A percentile compares a stretch with the other conserved stretches of the same genome.
Conservation (phyloP, 805 yeast species). For the Ogataea methanolica region DNA sequence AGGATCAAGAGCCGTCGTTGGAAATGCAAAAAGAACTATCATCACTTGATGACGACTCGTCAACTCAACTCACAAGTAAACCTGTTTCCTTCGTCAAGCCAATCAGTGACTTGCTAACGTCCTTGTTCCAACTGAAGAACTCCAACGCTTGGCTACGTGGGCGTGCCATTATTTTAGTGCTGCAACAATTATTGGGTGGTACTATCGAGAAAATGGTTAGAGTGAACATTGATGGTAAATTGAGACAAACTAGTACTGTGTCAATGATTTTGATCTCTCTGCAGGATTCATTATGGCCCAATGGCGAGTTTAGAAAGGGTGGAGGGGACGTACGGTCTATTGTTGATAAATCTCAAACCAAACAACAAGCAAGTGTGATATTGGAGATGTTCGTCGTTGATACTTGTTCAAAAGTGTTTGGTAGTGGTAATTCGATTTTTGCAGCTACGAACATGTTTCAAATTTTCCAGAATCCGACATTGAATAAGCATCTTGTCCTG, state of each 20-base stretch:
- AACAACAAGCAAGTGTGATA: constrained; percentile 52
- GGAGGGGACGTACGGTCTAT: constrained; percentile 38
- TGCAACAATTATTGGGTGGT: constrained; percentile 84
- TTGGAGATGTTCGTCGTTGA: constrained; percentile 58
- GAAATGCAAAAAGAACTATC: constrained; percentile 55
- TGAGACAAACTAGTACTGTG: constrained; percentile 41
- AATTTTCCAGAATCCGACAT: constrained; percentile 66
- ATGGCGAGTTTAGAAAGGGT: constrained; percentile 44
- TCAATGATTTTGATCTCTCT: constrained; percentile 32
- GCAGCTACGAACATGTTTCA: constrained; percentile 61
- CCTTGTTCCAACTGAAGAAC: constrained; percentile 56
- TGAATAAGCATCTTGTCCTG: constrained; percentile 62
- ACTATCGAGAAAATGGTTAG: constrained; percentile 68
- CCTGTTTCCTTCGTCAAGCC: constrained; percentile 67
- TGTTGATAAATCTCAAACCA: constrained; percentile 47
- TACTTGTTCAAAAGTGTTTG: constrained; percentile 68
- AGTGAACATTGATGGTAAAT: constrained; percentile 34
- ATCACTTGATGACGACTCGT: constrained; percentile 39
- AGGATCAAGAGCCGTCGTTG: constrained; percentile 10
- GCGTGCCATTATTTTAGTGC: constrained; percentile 69
- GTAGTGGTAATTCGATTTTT: constrained; percentile 53
- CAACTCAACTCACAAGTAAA: constrained; percentile 8
- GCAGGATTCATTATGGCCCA: constrained; percentile 42
- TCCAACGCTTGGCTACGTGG: constrained; percentile 81
- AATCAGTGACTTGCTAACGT: constrained; percentile 68